phyloP scores from a whole-genome alignment of 352 stramenopile genomes.

The Pythium rhizo-oryzae region DNA sequence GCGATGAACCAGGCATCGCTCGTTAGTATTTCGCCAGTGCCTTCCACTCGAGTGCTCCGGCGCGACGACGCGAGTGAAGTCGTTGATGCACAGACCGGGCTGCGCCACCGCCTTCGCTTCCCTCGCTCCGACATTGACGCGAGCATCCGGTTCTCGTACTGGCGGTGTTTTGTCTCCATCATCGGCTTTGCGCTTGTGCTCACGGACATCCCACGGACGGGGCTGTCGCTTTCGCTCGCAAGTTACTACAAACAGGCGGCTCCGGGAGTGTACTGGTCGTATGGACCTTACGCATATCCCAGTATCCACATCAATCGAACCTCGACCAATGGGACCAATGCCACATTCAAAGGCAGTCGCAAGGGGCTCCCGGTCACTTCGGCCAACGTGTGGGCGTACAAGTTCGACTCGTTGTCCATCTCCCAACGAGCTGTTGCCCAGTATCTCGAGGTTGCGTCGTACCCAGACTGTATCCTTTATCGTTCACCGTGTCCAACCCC shows the following conservation, averaged over 20 bases:
- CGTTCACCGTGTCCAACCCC: background rate
- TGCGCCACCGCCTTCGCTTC: background rate
- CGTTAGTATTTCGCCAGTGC: background rate
- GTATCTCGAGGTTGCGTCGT: constrained; percentile 17
- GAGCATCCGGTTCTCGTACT: background rate
- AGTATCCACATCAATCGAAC: constrained; percentile 12
- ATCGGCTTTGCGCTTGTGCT: constrained; percentile 7
- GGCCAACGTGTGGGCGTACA: constrained; percentile 23
- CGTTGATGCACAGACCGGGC: background rate
- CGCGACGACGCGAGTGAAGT: background rate
- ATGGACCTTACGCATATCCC: constrained; percentile 25
- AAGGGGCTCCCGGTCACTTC: background rate
- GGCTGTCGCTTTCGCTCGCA: background rate
- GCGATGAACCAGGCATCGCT: background rate
- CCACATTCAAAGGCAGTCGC: background rate
- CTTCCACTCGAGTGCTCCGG: background rate
- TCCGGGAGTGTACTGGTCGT: constrained; percentile 9
- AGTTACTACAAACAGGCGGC: background rate
- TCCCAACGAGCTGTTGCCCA: constrained; percentile 14
- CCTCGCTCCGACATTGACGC: background rate
- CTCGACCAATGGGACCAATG: background rate
- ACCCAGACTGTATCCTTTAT: constrained; percentile 24
- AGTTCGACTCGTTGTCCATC: constrained; percentile 30
- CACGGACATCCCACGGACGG: constrained; percentile 22
- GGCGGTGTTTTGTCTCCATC: background rate